Conservation (phyloP, 345 rosid genomes). For the Excoecaria agallocha region DNA sequence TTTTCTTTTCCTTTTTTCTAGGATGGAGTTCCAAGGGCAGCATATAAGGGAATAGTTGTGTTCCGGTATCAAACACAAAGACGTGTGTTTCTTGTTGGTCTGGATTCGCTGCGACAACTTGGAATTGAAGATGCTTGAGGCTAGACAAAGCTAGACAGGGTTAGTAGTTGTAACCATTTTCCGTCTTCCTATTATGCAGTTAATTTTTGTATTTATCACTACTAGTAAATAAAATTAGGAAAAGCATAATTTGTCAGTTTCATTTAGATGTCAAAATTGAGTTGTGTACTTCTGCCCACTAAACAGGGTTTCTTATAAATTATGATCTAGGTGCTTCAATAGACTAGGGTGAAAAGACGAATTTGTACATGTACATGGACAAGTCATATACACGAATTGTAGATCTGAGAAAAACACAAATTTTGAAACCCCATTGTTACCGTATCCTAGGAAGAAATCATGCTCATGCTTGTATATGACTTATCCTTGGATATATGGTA, state of each 20-base stretch:
- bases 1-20: conserved; percentile 14
- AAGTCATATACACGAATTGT: neutral
- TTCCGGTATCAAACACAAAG: conserved; percentile 61
- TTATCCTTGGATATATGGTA: no score
- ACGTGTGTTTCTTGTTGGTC: conserved; percentile 73
- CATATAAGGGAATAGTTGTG: conserved; percentile 88
- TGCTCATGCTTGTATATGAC: no score
- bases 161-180: neutral
- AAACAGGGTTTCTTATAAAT: neutral
- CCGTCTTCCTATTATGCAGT: neutral
- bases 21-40: conserved; percentile 97
- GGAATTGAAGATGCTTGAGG: conserved; percentile 52
- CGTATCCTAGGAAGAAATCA: no score
- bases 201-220: neutral
- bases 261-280: neutral
- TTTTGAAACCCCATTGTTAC: no score
- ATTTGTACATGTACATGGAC: neutral
- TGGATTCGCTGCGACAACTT: conserved; percentile 58
- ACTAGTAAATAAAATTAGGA: neutral
- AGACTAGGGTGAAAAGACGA: neutral
- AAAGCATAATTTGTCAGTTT: neutral
- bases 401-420: no score
- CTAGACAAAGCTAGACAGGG: conserved; percentile 9
- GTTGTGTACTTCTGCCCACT: neutral
- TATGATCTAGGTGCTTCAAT: neutral